Conservation (phyloP, 225 moss, liverwort and hornwort species). For the Physcomitrium patens region DNA sequence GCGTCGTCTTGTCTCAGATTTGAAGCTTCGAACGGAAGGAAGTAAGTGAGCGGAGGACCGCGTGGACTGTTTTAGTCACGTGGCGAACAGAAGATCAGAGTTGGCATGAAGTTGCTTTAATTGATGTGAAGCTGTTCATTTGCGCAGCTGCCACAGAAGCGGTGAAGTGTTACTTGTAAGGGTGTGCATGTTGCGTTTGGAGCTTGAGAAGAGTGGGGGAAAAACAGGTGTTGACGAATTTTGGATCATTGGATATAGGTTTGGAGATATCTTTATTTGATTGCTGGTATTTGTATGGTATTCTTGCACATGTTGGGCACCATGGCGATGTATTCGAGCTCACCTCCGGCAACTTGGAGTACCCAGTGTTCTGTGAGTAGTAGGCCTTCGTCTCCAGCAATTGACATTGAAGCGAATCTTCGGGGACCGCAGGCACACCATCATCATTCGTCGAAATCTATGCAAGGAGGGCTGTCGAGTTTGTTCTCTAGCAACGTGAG, state of each 20-base stretch:
- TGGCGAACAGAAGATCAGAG: neutral
- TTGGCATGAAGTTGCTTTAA: neutral
- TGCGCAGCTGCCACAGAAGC: neutral
- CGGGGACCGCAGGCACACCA: slow-evolving; percentile 45
- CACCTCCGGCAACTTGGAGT: slow-evolving; percentile 72
- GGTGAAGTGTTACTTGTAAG: neutral
- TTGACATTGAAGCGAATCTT: slow-evolving; percentile 51
- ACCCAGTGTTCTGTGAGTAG: slow-evolving; percentile 56
- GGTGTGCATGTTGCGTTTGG: slow-evolving; percentile 46
- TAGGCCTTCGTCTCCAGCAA: slow-evolving; percentile 40
- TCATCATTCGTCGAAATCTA: slow-evolving; percentile 38
- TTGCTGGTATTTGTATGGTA: neutral
- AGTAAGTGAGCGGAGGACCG: too few species aligned
- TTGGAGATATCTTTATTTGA: neutral
- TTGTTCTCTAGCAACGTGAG: slow-evolving; percentile 51
- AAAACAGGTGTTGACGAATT: slow-evolving; percentile 35
- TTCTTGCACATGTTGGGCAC: slow-evolving; percentile 63
- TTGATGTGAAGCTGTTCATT: neutral
- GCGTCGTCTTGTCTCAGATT: too few species aligned
- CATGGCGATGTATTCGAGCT: slow-evolving; percentile 83
- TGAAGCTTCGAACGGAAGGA: too few species aligned
- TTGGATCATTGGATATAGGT: slow-evolving; percentile 24
- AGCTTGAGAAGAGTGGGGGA: slow-evolving; percentile 26
- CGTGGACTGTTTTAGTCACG: neutral
- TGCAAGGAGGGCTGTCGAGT: slow-evolving; percentile 76